These are phyloP conservation scores for Ettlia oleoabundans DNA, from an alignment of 139 green algal species.

Conservation along the genomic window DNA sequence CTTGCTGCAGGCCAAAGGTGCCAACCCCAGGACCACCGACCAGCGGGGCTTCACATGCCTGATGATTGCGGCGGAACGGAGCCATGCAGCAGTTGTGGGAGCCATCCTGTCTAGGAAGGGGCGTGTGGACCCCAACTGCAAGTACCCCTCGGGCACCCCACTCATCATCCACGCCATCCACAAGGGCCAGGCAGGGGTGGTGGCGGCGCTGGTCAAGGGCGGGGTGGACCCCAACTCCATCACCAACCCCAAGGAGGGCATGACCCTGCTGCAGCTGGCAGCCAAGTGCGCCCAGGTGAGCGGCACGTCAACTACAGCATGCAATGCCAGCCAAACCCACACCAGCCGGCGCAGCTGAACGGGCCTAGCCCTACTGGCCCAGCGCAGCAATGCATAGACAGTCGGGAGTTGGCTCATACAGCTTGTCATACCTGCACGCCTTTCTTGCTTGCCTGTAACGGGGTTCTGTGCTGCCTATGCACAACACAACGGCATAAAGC, in stretches of 20 bases:
- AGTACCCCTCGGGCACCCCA: not conserved
- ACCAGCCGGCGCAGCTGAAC: no score
- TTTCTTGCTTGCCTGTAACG: no score
- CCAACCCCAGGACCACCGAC: not conserved
- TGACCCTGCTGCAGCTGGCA: slow-evolving; percentile 13
- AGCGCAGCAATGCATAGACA: no score
- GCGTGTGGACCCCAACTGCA: not conserved
- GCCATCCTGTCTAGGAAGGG: slow-evolving; percentile 2
- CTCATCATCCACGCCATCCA: not conserved
- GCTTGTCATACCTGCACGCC: no score
- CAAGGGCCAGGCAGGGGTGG: not conserved
- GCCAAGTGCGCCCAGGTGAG: not conserved
- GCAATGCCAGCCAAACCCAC: no score
- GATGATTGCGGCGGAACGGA: not conserved
- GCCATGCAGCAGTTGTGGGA: not conserved
- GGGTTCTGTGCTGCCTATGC: no score
- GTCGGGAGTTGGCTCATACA: no score
- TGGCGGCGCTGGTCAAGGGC: not conserved
- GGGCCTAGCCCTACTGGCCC: no score
- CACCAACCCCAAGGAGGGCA: not conserved
- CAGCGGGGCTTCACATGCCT: slow-evolving; percentile 5
- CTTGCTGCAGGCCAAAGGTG: not conserved
- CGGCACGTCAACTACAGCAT: no score
- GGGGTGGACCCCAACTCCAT: slow-evolving; percentile 5
- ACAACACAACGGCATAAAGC: no score